These are phyloP conservation scores for Phlebiopsis gigantea DNA, from an alignment of 768 basidiomycete genomes.

Conservation along the genomic window DNA sequence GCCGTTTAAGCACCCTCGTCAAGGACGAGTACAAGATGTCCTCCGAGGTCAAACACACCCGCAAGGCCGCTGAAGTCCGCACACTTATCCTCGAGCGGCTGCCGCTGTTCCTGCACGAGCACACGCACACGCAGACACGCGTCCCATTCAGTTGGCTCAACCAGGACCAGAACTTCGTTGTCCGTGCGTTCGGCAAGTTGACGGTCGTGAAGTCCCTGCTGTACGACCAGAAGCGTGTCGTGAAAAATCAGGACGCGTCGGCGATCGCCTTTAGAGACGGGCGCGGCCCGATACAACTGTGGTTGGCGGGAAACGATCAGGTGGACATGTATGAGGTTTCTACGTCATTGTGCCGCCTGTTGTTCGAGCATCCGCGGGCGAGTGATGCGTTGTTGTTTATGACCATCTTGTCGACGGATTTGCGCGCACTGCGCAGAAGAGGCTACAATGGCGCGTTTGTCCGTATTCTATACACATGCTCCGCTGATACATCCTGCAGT, in stretches of 20 bases:
- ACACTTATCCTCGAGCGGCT: conserved; percentile 74
- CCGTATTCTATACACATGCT: conserved; percentile 4
- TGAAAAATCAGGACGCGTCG: conserved; percentile 62
- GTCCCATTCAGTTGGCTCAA: conserved; percentile 67
- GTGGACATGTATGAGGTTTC: conserved; percentile 96
- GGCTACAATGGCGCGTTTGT: conserved; percentile 71
- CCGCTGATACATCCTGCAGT: conserved; percentile 38
- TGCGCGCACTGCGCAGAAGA: conserved; percentile 72
- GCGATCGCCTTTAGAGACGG: conserved; percentile 57
- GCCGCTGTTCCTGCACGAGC: conserved; percentile 89
- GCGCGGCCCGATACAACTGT: conserved; percentile 64
- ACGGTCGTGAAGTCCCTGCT: conserved; percentile 56
- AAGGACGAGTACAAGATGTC: conserved; percentile 70
- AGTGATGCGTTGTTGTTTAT: conserved; percentile 89
- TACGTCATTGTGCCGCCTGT: conserved; percentile 69
- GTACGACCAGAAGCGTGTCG: conserved; percentile 42
- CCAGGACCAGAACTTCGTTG: conserved; percentile 58
- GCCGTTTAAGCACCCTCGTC: conserved; percentile 64
- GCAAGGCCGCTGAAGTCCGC: conserved; percentile 46
- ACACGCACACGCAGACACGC: conserved; percentile 58
- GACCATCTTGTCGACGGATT: conserved; percentile 90
- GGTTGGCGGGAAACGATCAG: conserved; percentile 68
- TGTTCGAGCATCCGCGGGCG: conserved; percentile 74
- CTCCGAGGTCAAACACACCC: conserved; percentile 43
- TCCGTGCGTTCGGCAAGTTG: conserved; percentile 62